Evolutionary conservation across 306 rosid species (phyloP).

Genomic region (Quillaja saponaria): DNA sequence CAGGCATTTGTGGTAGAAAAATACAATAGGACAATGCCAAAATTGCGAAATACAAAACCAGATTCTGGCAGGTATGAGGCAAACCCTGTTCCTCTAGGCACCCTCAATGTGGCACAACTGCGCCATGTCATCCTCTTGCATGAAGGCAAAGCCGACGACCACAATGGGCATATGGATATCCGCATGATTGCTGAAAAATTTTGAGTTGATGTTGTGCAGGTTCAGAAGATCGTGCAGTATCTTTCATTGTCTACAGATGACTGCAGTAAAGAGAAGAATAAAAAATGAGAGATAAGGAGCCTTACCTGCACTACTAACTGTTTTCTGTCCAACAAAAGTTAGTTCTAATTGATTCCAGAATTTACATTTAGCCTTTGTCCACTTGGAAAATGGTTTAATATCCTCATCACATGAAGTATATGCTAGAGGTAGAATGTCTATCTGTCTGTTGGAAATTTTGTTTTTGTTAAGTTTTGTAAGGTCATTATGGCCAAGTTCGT

Average conservation of each 20-base stretch:
- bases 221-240: conserved; percentile 64
- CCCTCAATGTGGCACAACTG: conserved; percentile 74
- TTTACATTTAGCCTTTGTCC: conserved; percentile 15
- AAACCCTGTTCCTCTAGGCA: conserved; percentile 64
- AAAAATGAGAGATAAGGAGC: conserved; percentile 21
- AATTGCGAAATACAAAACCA: conserved; percentile 61
- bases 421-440: too few species aligned
- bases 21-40: conserved; percentile 75
- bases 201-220: conserved; percentile 49
- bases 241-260: conserved; percentile 73
- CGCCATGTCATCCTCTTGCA: conserved; percentile 71
- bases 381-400: conserved; percentile 4
- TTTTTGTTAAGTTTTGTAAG: too few species aligned
- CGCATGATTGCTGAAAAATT: conserved; percentile 67
- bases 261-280: conserved; percentile 39
- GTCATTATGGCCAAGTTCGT: too few species aligned
- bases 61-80: conserved; percentile 70
- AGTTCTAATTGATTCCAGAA: conserved; percentile 20
- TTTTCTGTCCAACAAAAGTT: conserved; percentile 30
- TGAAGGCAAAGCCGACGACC: conserved; percentile 83
- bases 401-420: neutral
- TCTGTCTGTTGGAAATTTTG: too few species aligned
- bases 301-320: conserved; percentile 18
- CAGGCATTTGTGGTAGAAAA: conserved; percentile 81
- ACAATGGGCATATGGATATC: conserved; percentile 65